These are phyloP conservation scores for Mortierella sp. DNA, from an alignment of 371 early-diverging fungal genomes.

Conservation along the genomic window DNA sequence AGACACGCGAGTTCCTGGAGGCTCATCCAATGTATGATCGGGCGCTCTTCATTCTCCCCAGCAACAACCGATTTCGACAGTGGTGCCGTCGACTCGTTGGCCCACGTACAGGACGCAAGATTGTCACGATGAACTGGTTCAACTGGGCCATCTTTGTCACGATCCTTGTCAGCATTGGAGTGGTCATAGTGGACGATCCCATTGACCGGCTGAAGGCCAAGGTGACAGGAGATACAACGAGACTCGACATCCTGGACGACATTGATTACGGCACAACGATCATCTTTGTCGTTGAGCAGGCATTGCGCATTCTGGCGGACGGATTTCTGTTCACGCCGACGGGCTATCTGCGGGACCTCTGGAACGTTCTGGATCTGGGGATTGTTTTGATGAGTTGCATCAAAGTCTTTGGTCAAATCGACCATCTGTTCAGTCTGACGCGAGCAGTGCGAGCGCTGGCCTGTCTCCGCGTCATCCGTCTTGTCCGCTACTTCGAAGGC, in stretches of 20 bases:
- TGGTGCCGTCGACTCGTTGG: conserved; percentile 75
- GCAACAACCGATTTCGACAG: conserved; percentile 64
- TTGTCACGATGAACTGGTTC: conserved; percentile 58
- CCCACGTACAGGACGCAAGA: conserved; percentile 42
- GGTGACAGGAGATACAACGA: conserved; percentile 26
- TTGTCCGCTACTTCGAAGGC: conserved; percentile 62
- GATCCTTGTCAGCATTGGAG: conserved; percentile 60
- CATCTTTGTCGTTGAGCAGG: conserved; percentile 60
- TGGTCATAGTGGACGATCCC: conserved; percentile 68
- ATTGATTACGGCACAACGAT: conserved; percentile 55
- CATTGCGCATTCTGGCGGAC: conserved; percentile 61
- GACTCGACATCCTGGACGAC: conserved; percentile 40
- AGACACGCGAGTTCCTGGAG: conserved; percentile 64
- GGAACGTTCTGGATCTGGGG: conserved; percentile 62
- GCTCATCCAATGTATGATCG: conserved; percentile 75
- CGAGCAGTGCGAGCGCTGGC: conserved; percentile 62
- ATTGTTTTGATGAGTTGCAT: conserved; percentile 59
- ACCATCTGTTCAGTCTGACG: conserved; percentile 64
- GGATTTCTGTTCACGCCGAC: conserved; percentile 63
- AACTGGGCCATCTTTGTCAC: conserved; percentile 57
- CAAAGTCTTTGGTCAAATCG: conserved; percentile 60
- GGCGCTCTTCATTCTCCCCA: conserved; percentile 70
- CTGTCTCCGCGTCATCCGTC: conserved; percentile 61
- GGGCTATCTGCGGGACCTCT: conserved; percentile 62
- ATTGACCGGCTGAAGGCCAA: conserved; percentile 58